These are phyloP conservation scores for Spathaspora passalidarum DNA, from an alignment of 805 yeast genomes.

Conservation along the genomic window DNA sequence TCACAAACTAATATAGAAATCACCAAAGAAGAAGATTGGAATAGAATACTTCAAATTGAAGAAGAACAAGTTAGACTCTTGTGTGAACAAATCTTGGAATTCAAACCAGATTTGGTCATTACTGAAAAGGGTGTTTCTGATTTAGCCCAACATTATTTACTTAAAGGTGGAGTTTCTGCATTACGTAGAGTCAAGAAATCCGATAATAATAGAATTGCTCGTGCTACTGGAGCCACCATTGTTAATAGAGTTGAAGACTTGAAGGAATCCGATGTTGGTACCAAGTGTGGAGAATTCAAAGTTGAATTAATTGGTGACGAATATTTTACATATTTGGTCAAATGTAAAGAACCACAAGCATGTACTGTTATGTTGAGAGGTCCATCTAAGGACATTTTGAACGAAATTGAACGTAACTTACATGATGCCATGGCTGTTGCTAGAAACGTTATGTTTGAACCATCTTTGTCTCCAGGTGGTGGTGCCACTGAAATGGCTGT, in stretches of 20 bases:
- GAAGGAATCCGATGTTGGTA: constrained; percentile 87
- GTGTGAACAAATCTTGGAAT: constrained; percentile 80
- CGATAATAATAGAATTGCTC: constrained; percentile 93
- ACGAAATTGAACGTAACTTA: constrained; percentile 93
- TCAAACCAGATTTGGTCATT: constrained; percentile 90
- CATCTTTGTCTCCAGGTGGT: constrained; percentile 95
- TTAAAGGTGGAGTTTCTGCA: constrained; percentile 90
- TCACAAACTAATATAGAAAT: constrained; percentile 97
- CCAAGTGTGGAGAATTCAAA: constrained; percentile 83
- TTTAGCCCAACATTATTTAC: constrained; percentile 91
- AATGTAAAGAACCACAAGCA: constrained; percentile 85
- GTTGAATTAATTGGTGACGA: constrained; percentile 97
- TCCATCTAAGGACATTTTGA: constrained; percentile 92
- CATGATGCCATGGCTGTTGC: constrained; percentile 99
- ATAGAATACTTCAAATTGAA: constrained; percentile 89
- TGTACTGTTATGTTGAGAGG: constrained; percentile 93
- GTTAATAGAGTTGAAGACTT: constrained; percentile 94
- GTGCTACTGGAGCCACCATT: constrained; percentile 97
- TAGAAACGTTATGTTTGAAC: constrained; percentile 91
- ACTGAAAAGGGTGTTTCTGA: constrained; percentile 99
- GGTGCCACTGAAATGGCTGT: constrained; percentile 99
- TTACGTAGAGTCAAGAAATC: constrained; percentile 93
- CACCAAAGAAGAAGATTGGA: constrained; percentile 95
- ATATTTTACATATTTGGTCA: constrained; percentile 80
- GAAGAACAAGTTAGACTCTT: constrained; percentile 91